Conservation (phyloP, 1,284 basidiomycete genomes). For the Anthracocystis panici-leucophaei region DNA sequence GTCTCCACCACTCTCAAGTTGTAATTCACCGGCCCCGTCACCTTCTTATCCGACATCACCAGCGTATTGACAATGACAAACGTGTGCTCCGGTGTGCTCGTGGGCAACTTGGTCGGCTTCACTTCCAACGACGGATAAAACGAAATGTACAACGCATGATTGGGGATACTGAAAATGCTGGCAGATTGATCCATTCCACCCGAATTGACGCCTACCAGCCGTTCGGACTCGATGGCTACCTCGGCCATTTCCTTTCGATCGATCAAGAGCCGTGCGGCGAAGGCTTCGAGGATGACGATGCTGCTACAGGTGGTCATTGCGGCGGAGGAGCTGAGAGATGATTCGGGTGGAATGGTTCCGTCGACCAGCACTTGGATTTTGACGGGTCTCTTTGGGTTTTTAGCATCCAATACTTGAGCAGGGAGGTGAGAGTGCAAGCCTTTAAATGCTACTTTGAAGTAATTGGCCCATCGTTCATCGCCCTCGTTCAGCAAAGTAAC, state of each 20-base stretch:
- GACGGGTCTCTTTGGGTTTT: conserved; percentile 31
- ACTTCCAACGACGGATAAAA: conserved; percentile 59
- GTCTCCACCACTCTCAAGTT: conserved; percentile 68
- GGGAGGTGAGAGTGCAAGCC: conserved; percentile 65
- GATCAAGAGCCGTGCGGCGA: conserved; percentile 55
- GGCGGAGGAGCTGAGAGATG: conserved; percentile 59
- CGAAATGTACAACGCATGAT: conserved; percentile 63
- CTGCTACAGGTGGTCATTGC: conserved; percentile 66
- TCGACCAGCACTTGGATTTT: conserved; percentile 63
- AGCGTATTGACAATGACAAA: conserved; percentile 68
- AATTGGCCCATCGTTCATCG: conserved; percentile 66
- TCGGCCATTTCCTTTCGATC: conserved; percentile 63
- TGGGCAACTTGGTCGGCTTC: conserved; percentile 48
- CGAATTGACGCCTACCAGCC: conserved; percentile 66
- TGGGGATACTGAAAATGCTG: conserved; percentile 62
- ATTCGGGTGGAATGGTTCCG: conserved; percentile 66
- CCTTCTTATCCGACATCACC: conserved; percentile 67
- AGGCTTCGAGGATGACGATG: conserved; percentile 65
- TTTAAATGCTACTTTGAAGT: conserved; percentile 67
- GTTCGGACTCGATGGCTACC: conserved; percentile 64
- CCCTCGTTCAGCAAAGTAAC: conserved; percentile 59
- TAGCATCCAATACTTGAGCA: conserved; percentile 13
- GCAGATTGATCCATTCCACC: conserved; percentile 69
- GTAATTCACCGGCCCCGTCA: conserved; percentile 66
- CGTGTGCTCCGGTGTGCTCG: conserved; percentile 38